Conservation (phyloP, 1,139 yeast species). For the Blastobotrys capitulatus region DNA sequence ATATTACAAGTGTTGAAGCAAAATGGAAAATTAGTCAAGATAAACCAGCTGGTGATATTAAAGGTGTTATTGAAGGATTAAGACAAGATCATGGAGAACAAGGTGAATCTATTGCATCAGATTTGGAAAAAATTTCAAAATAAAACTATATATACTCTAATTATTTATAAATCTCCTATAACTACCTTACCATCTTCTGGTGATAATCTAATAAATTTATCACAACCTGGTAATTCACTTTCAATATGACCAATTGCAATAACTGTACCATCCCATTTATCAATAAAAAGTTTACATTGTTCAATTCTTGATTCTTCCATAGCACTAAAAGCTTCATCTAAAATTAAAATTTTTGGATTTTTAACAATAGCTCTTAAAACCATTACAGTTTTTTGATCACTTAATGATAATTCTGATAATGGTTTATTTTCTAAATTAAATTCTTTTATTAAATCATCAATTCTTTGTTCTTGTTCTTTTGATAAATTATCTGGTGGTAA, state of each 20-base stretch:
- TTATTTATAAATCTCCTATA: background rate
- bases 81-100: background rate
- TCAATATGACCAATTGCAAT: conserved; percentile 73
- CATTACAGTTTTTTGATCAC: conserved; percentile 74
- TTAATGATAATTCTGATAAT: conserved; percentile 54
- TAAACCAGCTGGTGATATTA: conserved; percentile 40
- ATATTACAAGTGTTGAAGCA: conserved; percentile 45
- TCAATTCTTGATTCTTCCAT: conserved; percentile 68
- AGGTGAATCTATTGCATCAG: background rate
- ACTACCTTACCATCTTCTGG: background rate
- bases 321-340: conserved; percentile 92
- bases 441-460: conserved; percentile 29
- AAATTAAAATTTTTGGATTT: conserved; percentile 67
- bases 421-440: conserved; percentile 34
- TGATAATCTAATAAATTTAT: conserved; percentile 10
- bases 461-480: conserved; percentile 32
- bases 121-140: background rate
- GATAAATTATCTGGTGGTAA: conserved; percentile 38
- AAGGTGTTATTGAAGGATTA: conserved; percentile 50
- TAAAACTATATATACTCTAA: no score
- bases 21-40: conserved; percentile 62
- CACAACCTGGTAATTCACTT: conserved; percentile 53
- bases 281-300: conserved; percentile 60
- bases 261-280: conserved; percentile 60
- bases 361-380: conserved; percentile 73